Percentiles rank a stretch among this genome's conserved stretches.
These are phyloP conservation scores for Phytophthora sp. DNA, from an alignment of 352 stramenopile species.

Conservation along the genomic window DNA sequence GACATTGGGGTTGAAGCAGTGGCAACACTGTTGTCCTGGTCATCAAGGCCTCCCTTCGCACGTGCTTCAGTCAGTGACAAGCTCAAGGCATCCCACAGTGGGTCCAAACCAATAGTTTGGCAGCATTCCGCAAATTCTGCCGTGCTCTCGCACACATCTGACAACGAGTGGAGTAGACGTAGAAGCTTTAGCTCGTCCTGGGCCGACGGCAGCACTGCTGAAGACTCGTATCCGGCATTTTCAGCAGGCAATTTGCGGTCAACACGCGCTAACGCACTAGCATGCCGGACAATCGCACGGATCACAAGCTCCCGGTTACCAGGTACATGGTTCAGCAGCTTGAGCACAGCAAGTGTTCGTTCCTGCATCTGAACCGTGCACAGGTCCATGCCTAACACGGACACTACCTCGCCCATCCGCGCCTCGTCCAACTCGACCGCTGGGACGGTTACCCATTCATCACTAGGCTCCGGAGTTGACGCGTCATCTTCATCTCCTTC, in stretches of 20 bases:
- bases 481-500: conserved; percentile 38
- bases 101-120: conserved; percentile 68
- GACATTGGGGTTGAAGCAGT: conserved; percentile 9
- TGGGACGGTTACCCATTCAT: conserved; percentile 80
- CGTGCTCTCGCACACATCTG: conserved; percentile 79
- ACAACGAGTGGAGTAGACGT: conserved; percentile 95
- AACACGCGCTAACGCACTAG: conserved; percentile 49
- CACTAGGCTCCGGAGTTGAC: conserved; percentile 21
- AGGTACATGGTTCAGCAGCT: conserved; percentile 72
- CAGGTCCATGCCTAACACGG: conserved; percentile 79
- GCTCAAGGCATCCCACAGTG: conserved; percentile 82
- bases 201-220: conserved; percentile 75
- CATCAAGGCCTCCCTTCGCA: conserved; percentile 76
- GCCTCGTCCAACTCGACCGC: conserved; percentile 54
- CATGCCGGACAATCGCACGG: conserved; percentile 69
- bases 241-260: conserved; percentile 33
- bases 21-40: conserved; percentile 40
- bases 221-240: conserved; percentile 58
- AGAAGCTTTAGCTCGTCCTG: conserved; percentile 96
- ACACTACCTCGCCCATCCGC: conserved; percentile 66
- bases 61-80: conserved; percentile 76
- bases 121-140: conserved; percentile 76
- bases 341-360: conserved; percentile 79
- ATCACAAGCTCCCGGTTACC: conserved; percentile 69
- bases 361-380: conserved; percentile 86